Conservation (phyloP, 495 filamentous ascomycete species). For the Podospora appendiculata region DNA sequence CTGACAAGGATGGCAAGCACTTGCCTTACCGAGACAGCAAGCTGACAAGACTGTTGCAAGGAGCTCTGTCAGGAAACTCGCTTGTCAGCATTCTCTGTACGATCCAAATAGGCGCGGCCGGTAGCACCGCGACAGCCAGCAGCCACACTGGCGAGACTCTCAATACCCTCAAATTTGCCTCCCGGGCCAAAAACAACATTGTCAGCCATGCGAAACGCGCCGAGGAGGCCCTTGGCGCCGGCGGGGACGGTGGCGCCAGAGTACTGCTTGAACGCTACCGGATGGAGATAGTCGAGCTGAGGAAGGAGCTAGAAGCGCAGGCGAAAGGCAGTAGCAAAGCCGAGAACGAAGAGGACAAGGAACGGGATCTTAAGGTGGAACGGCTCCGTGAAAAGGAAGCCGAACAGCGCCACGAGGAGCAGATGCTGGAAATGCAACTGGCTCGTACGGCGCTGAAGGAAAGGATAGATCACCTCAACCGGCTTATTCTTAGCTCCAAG, state of each 20-base stretch:
- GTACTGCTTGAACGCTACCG: constrained; percentile 90
- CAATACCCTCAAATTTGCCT: constrained; percentile 95
- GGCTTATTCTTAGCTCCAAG: constrained; percentile 90
- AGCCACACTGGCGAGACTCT: constrained; percentile 80
- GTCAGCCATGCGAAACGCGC: constrained; percentile 94
- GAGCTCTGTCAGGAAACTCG: constrained; percentile 86
- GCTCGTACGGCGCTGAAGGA: constrained; percentile 93
- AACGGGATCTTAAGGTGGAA: constrained; percentile 52
- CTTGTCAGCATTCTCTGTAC: constrained; percentile 97
- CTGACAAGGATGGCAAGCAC: constrained; percentile 80
- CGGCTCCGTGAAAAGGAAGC: constrained; percentile 72
- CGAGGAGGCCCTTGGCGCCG: constrained; percentile 74
- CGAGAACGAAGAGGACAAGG: constrained; percentile 57
- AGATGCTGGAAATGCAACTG: constrained; percentile 96
- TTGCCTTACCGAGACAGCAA: constrained; percentile 96
- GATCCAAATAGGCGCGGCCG: constrained; percentile 67
- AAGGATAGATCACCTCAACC: constrained; percentile 94
- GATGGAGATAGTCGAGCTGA: constrained; percentile 82
- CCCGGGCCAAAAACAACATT: constrained; percentile 94
- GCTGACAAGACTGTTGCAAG: constrained; percentile 85
- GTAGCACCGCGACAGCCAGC: constrained; percentile 52
- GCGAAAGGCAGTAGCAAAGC: constrained; percentile 50
- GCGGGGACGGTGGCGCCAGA: constrained; percentile 72
- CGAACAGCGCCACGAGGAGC: constrained; percentile 83
- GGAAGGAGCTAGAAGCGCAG: constrained; percentile 73